Percentiles rank a stretch among this genome's conserved stretches.
These are phyloP conservation scores for Mortierella sp. DNA, from an alignment of 371 early-diverging fungal genomes.

Conservation along the genomic window DNA sequence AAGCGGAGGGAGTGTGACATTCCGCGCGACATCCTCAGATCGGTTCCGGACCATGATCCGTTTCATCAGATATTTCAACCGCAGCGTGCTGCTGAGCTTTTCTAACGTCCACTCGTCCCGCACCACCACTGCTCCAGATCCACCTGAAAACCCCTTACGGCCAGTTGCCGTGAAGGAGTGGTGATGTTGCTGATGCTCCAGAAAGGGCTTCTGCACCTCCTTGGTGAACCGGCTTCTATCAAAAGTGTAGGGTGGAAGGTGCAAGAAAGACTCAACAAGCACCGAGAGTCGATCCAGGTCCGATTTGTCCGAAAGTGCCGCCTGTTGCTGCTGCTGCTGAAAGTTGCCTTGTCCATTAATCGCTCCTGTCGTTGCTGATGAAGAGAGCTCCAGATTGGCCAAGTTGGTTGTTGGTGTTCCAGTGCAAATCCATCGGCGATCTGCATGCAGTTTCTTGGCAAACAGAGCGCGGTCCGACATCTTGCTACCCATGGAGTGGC, in stretches of 20 bases:
- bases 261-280: conserved; percentile 62
- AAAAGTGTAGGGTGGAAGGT: conserved; percentile 64
- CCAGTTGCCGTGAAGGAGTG: not conserved
- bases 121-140: not conserved
- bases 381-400: conserved; percentile 57
- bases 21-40: conserved; percentile 63
- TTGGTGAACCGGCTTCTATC: conserved; percentile 36
- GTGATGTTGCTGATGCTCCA: conserved; percentile 24
- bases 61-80: conserved; percentile 66
- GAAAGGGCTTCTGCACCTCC: conserved; percentile 23
- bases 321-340: not conserved
- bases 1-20: conserved; percentile 75
- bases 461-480: conserved; percentile 62
- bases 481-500: conserved; percentile 67
- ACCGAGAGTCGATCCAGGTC: conserved; percentile 64
- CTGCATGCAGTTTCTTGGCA: conserved; percentile 69
- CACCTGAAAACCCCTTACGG: too few relatives aligned
- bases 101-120: conserved; percentile 20
- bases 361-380: not conserved
- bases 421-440: conserved; percentile 83
- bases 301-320: conserved; percentile 20
- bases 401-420: conserved; percentile 77
- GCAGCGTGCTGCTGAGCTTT: conserved; percentile 22
- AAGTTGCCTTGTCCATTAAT: not conserved
- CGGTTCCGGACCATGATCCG: conserved; percentile 77